Conservation (phyloP, 176 grass and related monocot genomes). For the Cocos nucifera region DNA sequence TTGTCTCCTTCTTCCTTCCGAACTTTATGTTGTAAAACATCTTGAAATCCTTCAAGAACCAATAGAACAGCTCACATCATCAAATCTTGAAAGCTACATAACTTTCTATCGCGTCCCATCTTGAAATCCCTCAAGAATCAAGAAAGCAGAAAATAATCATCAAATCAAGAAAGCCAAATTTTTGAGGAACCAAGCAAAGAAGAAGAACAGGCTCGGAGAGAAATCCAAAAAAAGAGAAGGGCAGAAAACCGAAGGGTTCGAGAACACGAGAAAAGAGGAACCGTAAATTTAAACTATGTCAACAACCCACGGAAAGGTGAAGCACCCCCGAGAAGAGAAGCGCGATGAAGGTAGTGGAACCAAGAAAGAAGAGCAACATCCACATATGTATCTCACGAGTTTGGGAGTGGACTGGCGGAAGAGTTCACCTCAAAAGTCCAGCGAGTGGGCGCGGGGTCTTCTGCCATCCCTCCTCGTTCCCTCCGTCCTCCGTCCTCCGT, state of each 20-base stretch:
- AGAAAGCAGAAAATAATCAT: slow-evolving; percentile 7
- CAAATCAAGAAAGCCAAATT: too few relatives aligned
- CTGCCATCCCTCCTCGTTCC: slow-evolving; percentile 20
- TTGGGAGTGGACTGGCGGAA: not conserved
- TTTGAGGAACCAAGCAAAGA: not conserved
- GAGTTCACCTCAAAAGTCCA: slow-evolving; percentile 60
- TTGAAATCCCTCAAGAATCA: slow-evolving; percentile 37
- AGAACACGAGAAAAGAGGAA: too few relatives aligned
- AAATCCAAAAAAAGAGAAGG: not conserved
- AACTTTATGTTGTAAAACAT: slow-evolving; percentile 38
- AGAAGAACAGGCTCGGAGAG: not conserved
- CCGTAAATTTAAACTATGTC: too few relatives aligned
- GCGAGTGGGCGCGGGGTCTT: slow-evolving; percentile 36
- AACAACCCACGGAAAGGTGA: too few relatives aligned
- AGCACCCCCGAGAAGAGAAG: too few relatives aligned
- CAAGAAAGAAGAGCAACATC: too few relatives aligned
- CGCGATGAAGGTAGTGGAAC: too few relatives aligned
- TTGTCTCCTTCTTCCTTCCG: slow-evolving; percentile 35
- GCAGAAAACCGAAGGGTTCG: too few relatives aligned
- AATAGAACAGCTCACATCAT: too few relatives aligned
- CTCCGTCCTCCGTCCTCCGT: too few relatives aligned
- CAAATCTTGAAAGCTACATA: not conserved
- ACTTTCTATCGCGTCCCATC: slow-evolving; percentile 29
- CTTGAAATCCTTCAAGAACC: slow-evolving; percentile 43
- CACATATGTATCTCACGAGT: too few relatives aligned